Percentiles rank a stretch among this genome's conserved stretches.
Evolutionary conservation across 1,139 yeast genomes (phyloP).

Genomic region (Yamadazyma songkhlaensis): DNA sequence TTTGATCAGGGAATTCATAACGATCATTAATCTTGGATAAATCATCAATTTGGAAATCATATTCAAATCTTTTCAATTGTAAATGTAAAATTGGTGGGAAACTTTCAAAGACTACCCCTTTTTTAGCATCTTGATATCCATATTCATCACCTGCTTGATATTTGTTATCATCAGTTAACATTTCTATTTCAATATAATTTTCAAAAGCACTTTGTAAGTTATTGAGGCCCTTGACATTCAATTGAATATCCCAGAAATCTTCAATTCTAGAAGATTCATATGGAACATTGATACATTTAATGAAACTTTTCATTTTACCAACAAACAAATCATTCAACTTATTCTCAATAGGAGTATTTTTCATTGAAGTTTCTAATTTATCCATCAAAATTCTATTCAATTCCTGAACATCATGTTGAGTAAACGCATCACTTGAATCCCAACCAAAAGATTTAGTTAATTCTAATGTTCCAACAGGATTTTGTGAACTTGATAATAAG

Average conservation of each 20-base stretch:
- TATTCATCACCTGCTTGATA: slow-evolving; percentile 83
- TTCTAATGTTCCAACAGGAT: slow-evolving; percentile 81
- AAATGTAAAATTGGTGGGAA: slow-evolving; percentile 93
- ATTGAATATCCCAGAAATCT: slow-evolving; percentile 97
- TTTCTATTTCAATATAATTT: slow-evolving; percentile 85
- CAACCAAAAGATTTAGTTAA: slow-evolving; percentile 93
- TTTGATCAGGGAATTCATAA: slow-evolving; percentile 82
- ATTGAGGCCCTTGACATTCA: slow-evolving; percentile 83
- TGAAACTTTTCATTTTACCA: slow-evolving; percentile 94
- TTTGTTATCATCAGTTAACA: slow-evolving; percentile 91
- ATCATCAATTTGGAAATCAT: slow-evolving; percentile 86
- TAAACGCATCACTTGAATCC: slow-evolving; percentile 94
- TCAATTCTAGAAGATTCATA: slow-evolving; percentile 90
- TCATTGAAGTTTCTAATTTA: slow-evolving; percentile 86
- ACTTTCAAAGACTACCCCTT: slow-evolving; percentile 88
- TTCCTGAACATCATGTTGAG: slow-evolving; percentile 98
- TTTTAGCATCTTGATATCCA: slow-evolving; percentile 94
- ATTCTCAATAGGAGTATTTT: slow-evolving; percentile 81
- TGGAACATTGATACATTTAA: slow-evolving; percentile 91
- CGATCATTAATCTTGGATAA: slow-evolving; percentile 90
- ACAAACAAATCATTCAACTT: slow-evolving; percentile 81
- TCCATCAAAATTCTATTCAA: slow-evolving; percentile 95
- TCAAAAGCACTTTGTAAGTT: slow-evolving; percentile 73
- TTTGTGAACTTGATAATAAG: slow-evolving; percentile 65
- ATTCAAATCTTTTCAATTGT: slow-evolving; percentile 91